These are phyloP conservation scores for Apophysomyces variabilis DNA, from an alignment of 371 early-diverging fungal species.

Conservation along the genomic window DNA sequence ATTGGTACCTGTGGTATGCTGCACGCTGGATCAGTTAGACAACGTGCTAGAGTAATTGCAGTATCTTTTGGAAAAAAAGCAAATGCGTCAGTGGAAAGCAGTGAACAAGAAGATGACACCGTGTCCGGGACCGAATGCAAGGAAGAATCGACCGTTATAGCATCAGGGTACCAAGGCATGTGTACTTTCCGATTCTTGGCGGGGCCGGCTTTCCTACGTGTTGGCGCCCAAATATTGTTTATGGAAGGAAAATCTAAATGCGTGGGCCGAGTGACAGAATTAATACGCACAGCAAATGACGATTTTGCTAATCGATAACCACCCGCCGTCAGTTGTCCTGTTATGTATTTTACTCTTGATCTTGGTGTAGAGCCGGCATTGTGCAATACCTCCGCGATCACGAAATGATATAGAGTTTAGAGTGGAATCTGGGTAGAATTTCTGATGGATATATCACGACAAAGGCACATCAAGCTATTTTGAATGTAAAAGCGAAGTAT, in stretches of 20 bases:
- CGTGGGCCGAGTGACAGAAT: slow-evolving; percentile 76
- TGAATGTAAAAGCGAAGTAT: too few relatives aligned
- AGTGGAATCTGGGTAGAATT: too few relatives aligned
- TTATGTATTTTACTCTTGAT: background rate
- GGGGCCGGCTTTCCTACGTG: slow-evolving; percentile 79
- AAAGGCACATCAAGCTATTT: too few relatives aligned
- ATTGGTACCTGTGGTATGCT: slow-evolving; percentile 89
- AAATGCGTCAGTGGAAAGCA: background rate
- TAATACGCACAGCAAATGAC: background rate
- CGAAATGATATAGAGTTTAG: too few relatives aligned
- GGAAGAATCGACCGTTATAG: background rate
- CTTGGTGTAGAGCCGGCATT: too few relatives aligned
- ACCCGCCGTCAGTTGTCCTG: background rate
- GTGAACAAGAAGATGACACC: slow-evolving; percentile 1
- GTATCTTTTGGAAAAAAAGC: slow-evolving; percentile 16
- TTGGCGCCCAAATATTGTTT: slow-evolving; percentile 76
- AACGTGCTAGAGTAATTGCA: slow-evolving; percentile 68
- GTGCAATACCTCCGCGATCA: too few relatives aligned
- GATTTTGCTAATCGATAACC: background rate
- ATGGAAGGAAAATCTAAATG: slow-evolving; percentile 88
- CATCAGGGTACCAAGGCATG: slow-evolving; percentile 50
- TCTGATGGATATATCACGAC: too few relatives aligned
- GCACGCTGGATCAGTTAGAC: slow-evolving; percentile 88
- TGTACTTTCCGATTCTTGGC: slow-evolving; percentile 80
- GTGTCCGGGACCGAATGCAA: background rate